A percentile compares a stretch with the other conserved stretches of the same genome.
Evolutionary conservation across 352 stramenopile genomes (phyloP).

Genomic region (Pythium apleroticum): DNA sequence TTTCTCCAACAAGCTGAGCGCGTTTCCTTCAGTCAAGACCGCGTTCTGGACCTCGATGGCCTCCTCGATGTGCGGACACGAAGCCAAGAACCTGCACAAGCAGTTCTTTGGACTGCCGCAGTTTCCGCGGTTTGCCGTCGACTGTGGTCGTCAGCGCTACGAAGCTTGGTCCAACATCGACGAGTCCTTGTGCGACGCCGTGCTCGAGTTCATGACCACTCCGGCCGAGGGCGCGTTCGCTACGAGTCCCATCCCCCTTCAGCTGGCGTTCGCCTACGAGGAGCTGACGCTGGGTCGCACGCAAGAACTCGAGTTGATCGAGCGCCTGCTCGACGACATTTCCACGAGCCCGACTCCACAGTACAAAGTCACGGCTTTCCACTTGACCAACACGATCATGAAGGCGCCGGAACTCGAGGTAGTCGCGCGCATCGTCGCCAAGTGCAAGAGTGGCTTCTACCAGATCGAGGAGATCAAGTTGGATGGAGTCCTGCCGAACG

Average conservation of each 20-base stretch:
- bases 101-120: neutral
- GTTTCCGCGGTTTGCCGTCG: constrained; percentile 14
- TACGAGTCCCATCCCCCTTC: too few relatives aligned
- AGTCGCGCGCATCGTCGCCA: constrained; percentile 14
- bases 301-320: neutral
- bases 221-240: too few relatives aligned
- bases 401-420: constrained; percentile 10
- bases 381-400: constrained; percentile 9
- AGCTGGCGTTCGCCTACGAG: constrained; percentile 1
- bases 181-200: constrained; percentile 1
- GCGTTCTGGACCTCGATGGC: constrained; percentile 18
- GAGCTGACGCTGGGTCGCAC: neutral
- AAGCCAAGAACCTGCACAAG: neutral
- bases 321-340: constrained; percentile 8
- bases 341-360: neutral
- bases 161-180: neutral
- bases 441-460: constrained; percentile 4
- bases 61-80: neutral
- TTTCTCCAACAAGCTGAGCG: constrained; percentile 3
- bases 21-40: constrained; percentile 13
- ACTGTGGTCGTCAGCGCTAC: neutral
- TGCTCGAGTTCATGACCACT: constrained; percentile 16
- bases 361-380: constrained; percentile 1
- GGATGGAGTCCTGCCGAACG: neutral
- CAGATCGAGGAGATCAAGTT: constrained; percentile 4